Base-by-base conservation (phyloP, 2,329 filamentous ascomycete species). In the Botrytis fabae region DNA sequence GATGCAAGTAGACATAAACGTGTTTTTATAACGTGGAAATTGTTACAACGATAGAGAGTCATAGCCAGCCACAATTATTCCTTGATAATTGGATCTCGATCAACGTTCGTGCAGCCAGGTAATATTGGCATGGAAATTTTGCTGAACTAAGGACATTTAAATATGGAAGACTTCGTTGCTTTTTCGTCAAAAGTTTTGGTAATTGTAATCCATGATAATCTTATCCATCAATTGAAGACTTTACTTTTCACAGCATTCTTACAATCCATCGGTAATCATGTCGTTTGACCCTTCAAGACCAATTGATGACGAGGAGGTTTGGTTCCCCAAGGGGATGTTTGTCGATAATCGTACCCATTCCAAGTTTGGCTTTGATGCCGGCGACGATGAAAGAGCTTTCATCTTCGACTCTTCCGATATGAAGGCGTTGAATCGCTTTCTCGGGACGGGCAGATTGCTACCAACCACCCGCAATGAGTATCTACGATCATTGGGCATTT, bases 241-340 rank as follows among this genome's bases (percentile, higher is more conserved):
- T 44, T 7, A 22, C 9, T 28, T 57, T 14, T 18, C 25, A 25
- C 14, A 48, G 25, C 6, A 2, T n/a, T 25, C 5, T 10, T 9
- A 8, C 10, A 64, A 7, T 7, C 25, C 28, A 16, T 64, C 9
- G 42, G 18, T n/a, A 28, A 35, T 2, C 5, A 68, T 68, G 64
- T 68, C 64, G 9, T 68, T 68, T 25, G 64, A 68, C 9, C 64
- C 48, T 20, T 57, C 64, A 42, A 68, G 48, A 42, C 64, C 64
- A 7, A 68, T 68, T 32, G 64, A 57, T 38, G 48, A 57, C 10
- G 64, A 68, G 5, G 42, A 57, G 35, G 48, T 68, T 10, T 68
- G 64, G 64, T 68, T 68, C n/a, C 64, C 64, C 4, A 68, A 57
- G 25, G 64, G 64, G 14, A 68, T 68, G 64, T 68, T 68, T 10